These are phyloP conservation scores for Aegilops tauschii DNA, from an alignment of 176 grass and related monocot species.

Conservation along the genomic window DNA sequence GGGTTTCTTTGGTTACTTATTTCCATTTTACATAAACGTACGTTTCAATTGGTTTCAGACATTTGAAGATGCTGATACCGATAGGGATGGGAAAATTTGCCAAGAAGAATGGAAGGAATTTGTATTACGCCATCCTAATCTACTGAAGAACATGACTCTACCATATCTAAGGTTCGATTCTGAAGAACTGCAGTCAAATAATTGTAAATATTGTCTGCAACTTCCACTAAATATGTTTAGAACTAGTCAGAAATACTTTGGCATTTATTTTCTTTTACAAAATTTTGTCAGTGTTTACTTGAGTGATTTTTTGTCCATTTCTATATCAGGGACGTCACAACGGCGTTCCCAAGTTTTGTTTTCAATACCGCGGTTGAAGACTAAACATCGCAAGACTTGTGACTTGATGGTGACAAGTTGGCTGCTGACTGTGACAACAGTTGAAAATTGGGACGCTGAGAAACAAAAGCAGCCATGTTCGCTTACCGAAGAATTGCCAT, in stretches of 20 bases:
- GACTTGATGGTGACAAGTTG: background rate
- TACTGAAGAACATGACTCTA: constrained; percentile 94
- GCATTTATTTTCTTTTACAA: background rate
- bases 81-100: constrained; percentile 78
- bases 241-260: background rate
- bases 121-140: constrained; percentile 53
- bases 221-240: background rate
- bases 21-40: background rate
- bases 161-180: constrained; percentile 13
- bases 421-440: constrained; percentile 1
- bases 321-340: constrained; percentile 73
- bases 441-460: background rate
- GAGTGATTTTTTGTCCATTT: background rate
- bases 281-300: no score
- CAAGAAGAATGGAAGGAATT: constrained; percentile 84
- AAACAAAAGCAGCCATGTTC: background rate
- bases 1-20: background rate
- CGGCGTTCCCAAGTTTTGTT: constrained; percentile 80
- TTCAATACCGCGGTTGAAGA: constrained; percentile 81
- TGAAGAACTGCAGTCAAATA: background rate
- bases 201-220: background rate
- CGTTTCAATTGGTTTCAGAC: constrained; percentile 37
- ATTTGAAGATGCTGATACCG: constrained; percentile 77
- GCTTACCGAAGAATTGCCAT: background rate
- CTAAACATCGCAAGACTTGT: constrained; percentile 9